Evolutionary conservation across 2,329 filamentous ascomycete species (phyloP).

Genomic region (Fusarium annulatum): DNA sequence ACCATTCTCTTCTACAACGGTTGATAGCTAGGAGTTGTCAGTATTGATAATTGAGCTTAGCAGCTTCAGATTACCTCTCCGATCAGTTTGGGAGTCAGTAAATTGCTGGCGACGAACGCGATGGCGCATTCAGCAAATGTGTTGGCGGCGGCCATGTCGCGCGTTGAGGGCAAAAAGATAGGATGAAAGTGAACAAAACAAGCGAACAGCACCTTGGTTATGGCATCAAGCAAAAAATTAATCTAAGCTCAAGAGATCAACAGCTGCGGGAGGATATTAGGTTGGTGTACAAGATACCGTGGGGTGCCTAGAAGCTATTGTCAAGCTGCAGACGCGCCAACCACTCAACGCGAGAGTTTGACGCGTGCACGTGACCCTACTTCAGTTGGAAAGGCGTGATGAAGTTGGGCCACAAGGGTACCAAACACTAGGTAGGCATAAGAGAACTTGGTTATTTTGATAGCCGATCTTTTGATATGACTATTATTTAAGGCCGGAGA

Average conservation of each 20-base stretch:
- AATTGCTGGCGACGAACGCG: constrained; percentile 58
- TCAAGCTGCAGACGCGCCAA: constrained; percentile 24
- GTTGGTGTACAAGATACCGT: constrained; percentile 4
- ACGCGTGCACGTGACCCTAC: constrained; percentile 26
- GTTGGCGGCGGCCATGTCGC: constrained; percentile 46
- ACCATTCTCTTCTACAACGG: constrained; percentile 60
- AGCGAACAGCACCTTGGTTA: background rate
- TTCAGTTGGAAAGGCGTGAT: background rate
- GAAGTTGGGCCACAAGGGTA: background rate
- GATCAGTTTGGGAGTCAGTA: constrained; percentile 55
- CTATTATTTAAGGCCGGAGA: background rate
- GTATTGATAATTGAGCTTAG: background rate
- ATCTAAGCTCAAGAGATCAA: constrained; percentile 2
- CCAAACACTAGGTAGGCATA: background rate
- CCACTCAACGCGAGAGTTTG: constrained; percentile 51
- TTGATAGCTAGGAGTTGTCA: constrained; percentile 53
- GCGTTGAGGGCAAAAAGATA: constrained; percentile 1
- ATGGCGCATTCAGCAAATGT: constrained; percentile 58
- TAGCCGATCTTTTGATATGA: background rate
- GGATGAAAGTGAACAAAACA: constrained; percentile 10
- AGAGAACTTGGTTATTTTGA: background rate
- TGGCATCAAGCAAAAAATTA: constrained; percentile 24
- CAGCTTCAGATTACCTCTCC: constrained; percentile 49
- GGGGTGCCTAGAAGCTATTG: constrained; percentile 28
- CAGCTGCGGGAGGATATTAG: background rate